Conservation (phyloP, 306 rosid species). For the Vigna mungo region DNA sequence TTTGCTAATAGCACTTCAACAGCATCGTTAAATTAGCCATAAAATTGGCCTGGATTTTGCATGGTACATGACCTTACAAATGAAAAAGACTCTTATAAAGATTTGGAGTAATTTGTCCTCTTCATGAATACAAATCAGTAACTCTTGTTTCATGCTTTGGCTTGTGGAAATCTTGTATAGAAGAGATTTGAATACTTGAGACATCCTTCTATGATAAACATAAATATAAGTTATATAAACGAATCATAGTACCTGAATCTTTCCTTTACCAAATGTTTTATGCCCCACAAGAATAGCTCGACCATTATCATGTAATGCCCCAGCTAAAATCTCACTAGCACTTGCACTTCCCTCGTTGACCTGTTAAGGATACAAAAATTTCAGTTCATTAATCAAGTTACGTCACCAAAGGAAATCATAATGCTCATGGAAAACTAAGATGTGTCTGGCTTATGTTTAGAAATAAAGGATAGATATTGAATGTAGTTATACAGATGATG, state of each 20-base stretch:
- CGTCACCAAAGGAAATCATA: background rate
- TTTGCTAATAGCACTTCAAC: background rate
- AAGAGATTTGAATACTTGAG: background rate
- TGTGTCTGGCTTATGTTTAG: background rate
- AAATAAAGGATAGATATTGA: background rate
- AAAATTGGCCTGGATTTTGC: background rate
- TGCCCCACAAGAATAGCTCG: constrained; percentile 88
- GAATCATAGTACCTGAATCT: constrained; percentile 73
- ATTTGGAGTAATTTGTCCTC: background rate
- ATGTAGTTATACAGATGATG: no score
- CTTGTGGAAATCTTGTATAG: background rate
- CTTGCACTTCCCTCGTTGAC: constrained; percentile 99
- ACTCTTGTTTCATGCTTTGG: constrained; percentile 21
- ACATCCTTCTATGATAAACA: background rate
- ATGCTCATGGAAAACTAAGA: constrained; percentile 17
- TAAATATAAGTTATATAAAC: background rate
- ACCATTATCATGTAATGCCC: constrained; percentile 95
- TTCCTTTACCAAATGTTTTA: constrained; percentile 97
- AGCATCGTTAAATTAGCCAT: background rate
- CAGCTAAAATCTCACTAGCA: constrained; percentile 96
- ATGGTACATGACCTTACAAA: background rate
- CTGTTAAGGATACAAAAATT: constrained; percentile 48
- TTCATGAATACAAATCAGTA: background rate
- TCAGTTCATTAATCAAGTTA: background rate
- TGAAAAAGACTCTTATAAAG: background rate